phyloP scores from a whole-genome alignment of 352 stramenopile species.

The Phytophthora niederhauseri region DNA sequence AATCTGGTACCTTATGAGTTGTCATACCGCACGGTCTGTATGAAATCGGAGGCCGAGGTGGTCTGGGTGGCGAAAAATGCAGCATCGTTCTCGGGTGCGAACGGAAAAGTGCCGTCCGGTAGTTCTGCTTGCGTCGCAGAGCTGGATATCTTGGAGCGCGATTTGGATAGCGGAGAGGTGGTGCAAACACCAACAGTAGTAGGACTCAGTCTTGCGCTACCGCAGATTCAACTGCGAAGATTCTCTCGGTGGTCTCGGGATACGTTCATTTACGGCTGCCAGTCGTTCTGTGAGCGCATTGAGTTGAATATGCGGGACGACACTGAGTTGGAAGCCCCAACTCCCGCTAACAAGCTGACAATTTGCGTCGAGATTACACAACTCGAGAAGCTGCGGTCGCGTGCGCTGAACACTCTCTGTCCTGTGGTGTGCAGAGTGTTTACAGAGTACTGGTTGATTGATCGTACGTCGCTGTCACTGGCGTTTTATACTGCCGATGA shows the following conservation, averaged over 20 bases:
- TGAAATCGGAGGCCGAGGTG: constrained; percentile 75
- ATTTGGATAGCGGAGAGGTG: constrained; percentile 36
- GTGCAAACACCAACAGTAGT: constrained; percentile 65
- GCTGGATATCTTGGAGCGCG: constrained; percentile 69
- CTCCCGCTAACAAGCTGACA: constrained; percentile 56
- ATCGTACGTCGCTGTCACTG: constrained; percentile 75
- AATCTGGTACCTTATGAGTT: constrained; percentile 81
- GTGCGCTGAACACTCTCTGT: constrained; percentile 51
- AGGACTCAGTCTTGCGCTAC: constrained; percentile 74
- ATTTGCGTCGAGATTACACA: constrained; percentile 67
- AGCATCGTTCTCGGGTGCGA: constrained; percentile 67
- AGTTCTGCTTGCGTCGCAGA: constrained; percentile 64
- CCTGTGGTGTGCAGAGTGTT: constrained; percentile 76
- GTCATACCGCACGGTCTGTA: constrained; percentile 75
- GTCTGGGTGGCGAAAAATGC: constrained; percentile 68
- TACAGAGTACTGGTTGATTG: constrained; percentile 87
- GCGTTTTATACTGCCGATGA: constrained; percentile 71
- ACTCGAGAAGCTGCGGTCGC: constrained; percentile 53
- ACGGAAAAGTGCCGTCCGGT: constrained; percentile 61
- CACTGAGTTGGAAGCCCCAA: constrained; percentile 26
- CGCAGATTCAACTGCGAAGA: constrained; percentile 55
- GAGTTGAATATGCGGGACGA: constrained; percentile 61
- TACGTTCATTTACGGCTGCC: constrained; percentile 73
- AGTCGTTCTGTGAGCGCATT: constrained; percentile 70
- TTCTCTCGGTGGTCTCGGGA: constrained; percentile 64